phyloP scores from a whole-genome alignment of 2,329 filamentous ascomycete species.

The Pseudogymnoascus sp. region DNA sequence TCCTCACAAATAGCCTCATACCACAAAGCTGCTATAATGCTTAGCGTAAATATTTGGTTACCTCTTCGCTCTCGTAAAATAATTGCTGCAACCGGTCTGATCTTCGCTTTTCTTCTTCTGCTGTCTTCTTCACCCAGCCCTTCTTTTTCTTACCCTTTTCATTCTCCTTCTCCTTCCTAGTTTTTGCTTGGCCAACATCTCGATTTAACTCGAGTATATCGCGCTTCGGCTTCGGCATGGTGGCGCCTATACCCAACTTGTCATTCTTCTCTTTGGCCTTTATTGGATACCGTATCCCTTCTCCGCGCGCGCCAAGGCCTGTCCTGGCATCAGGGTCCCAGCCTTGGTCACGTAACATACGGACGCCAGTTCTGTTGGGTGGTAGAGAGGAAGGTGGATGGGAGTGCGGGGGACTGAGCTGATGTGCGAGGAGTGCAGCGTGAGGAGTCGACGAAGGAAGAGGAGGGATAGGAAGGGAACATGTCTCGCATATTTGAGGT shows the following conservation, averaged over 20 bases:
- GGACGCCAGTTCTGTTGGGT: slow-evolving; percentile 60
- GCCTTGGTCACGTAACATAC: slow-evolving; percentile 57
- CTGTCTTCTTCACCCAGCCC: slow-evolving; percentile 45
- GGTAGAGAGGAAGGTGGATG: slow-evolving; percentile 66
- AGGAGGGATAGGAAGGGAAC: slow-evolving; percentile 48
- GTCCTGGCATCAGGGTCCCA: slow-evolving; percentile 66
- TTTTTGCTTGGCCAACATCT: slow-evolving; percentile 14
- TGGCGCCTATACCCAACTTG: slow-evolving; percentile 62
- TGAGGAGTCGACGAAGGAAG: slow-evolving; percentile 39
- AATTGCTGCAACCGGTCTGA: slow-evolving; percentile 57
- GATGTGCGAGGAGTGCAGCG: slow-evolving; percentile 59
- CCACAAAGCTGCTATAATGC: background rate
- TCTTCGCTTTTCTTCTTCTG: slow-evolving; percentile 52
- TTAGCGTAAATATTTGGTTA: slow-evolving; percentile 58
- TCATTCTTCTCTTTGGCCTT: slow-evolving; percentile 63
- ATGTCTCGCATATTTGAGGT: slow-evolving; percentile 43
- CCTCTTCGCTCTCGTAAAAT: slow-evolving; percentile 67
- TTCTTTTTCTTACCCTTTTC: slow-evolving; percentile 61
- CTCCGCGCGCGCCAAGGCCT: slow-evolving; percentile 61
- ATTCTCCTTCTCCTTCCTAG: slow-evolving; percentile 35
- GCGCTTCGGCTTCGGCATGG: slow-evolving; percentile 29
- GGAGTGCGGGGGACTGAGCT: slow-evolving; percentile 60
- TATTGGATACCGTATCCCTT: slow-evolving; percentile 68
- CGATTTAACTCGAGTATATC: background rate
- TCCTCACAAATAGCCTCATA: background rate